These are phyloP conservation scores for Acrasis kona DNA, from an alignment of 78 protist species.

Conservation along the genomic window DNA sequence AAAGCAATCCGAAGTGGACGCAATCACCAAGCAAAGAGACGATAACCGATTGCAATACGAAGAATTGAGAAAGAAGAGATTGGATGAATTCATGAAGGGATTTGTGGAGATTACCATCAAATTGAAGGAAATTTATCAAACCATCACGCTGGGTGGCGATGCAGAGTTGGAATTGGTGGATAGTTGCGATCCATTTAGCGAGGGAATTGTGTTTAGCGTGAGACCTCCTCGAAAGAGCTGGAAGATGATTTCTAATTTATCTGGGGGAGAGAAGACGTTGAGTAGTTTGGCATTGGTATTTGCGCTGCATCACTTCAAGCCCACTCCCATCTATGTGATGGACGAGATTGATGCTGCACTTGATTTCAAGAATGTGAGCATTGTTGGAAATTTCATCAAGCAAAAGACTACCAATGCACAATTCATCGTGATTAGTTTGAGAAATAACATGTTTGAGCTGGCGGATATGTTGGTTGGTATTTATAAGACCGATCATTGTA, in stretches of 20 bases:
- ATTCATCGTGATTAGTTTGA: slow-evolving; percentile 93
- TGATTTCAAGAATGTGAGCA: slow-evolving; percentile 91
- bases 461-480: slow-evolving; percentile 98
- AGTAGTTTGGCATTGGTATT: slow-evolving; percentile 96
- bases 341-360: slow-evolving; percentile 99
- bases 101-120: slow-evolving; percentile 70
- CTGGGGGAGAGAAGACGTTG: slow-evolving; percentile 99
- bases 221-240: slow-evolving; percentile 98
- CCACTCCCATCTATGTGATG: slow-evolving; percentile 99
- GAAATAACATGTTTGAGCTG: slow-evolving; percentile 99
- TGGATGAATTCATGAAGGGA: slow-evolving; percentile 95
- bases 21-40: not conserved
- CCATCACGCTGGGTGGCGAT: slow-evolving; percentile 98
- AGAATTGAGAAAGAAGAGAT: slow-evolving; percentile 41
- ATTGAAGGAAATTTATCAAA: slow-evolving; percentile 93
- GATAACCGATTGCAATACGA: slow-evolving; percentile 11
- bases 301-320: slow-evolving; percentile 98
- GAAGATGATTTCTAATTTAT: slow-evolving; percentile 96
- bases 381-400: slow-evolving; percentile 97
- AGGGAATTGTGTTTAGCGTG: slow-evolving; percentile 91
- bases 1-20: not conserved
- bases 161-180: slow-evolving; percentile 99
- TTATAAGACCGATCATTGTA: slow-evolving; percentile 91
- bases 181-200: slow-evolving; percentile 94
- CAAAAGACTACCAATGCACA: slow-evolving; percentile 97